Evolutionary conservation across 495 filamentous ascomycete species (phyloP), one percentile per base, ranked within the genome.

Genomic region (Aspergillus wentii): DNA sequence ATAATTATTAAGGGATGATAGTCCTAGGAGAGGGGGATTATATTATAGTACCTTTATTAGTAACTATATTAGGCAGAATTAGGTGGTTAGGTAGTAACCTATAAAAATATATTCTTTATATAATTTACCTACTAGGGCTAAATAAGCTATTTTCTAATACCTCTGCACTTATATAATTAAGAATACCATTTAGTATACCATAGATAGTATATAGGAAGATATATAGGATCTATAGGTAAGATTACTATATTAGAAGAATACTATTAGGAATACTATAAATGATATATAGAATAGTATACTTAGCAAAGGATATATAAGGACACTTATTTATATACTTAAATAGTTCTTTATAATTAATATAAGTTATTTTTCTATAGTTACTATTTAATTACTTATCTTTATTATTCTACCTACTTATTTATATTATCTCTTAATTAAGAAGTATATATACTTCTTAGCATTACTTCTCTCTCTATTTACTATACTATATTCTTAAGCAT

Each of bases 191-290:
- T 43, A 11, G 45, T 37, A 26, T 33, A 59, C 3, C 59, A 51
- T 40, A 66, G 56, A 37, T 57, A 23, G 29, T 40, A 54, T 17
- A 45, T 16, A 27, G 48, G 40, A 11, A 56, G 40, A 7, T 5
- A 35, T 52, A 36, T 44, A 19, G 23, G 59, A 35, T 11, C 39
- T 44, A 11, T 36, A 18, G 30, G 48, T 35, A 13, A 46, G 59
- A 15, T 60, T 47, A 44, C 61, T 50, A 15, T 48, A 54, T 32
- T 57, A 59, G 31, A 53, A 59, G n/a, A 46, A 5, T 6, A 10
- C 6, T 6, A 5, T 25, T 25, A 5, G 10, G 5, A 25, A 25
- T 25, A 25, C 10, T 25, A 10, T 25, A 25, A 6, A 25, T 25
- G 6, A 6, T 25, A 6, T 25, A 5, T 25, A 25, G 5, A 5